A percentile compares a stretch with the other conserved stretches of the same genome.
These are phyloP conservation scores for Calocybe gangraenosa DNA, from an alignment of 768 basidiomycete genomes.

Conservation along the genomic window DNA sequence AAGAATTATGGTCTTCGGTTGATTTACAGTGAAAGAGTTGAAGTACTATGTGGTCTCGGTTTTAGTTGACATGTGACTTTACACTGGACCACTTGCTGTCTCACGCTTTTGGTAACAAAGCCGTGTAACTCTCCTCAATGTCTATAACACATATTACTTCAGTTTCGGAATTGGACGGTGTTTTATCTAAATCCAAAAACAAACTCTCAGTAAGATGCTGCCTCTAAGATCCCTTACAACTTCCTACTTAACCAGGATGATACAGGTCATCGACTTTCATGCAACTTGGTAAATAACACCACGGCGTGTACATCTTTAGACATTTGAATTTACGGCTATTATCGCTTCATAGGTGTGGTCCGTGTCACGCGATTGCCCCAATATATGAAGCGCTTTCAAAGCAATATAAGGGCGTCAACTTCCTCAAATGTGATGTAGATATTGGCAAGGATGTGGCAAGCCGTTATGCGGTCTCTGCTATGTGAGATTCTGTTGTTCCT, in stretches of 20 bases:
- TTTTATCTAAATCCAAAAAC: slow-evolving; percentile 53
- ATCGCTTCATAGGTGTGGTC: slow-evolving; percentile 64
- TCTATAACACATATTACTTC: slow-evolving; percentile 62
- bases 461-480: slow-evolving; percentile 62
- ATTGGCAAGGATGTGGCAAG: slow-evolving; percentile 63
- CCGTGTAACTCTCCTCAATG: slow-evolving; percentile 27
- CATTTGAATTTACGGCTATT: slow-evolving; percentile 7
- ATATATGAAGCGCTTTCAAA: slow-evolving; percentile 66
- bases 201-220: slow-evolving; percentile 54
- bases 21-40: no score
- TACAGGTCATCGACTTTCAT: slow-evolving; percentile 82
- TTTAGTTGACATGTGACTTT: no score
- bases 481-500: slow-evolving; percentile 40
- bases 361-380: slow-evolving; percentile 82
- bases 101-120: no score
- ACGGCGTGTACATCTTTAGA: neutral
- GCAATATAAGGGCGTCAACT: slow-evolving; percentile 67
- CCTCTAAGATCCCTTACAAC: neutral
- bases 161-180: slow-evolving; percentile 54
- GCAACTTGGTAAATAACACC: slow-evolving; percentile 62
- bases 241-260: neutral
- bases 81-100: no score
- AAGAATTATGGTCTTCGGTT: neutral
- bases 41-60: no score
- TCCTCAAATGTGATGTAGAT: slow-evolving; percentile 83